Evolutionary conservation across 306 rosid genomes (phyloP).

Genomic region (Cucurbita maxima): DNA sequence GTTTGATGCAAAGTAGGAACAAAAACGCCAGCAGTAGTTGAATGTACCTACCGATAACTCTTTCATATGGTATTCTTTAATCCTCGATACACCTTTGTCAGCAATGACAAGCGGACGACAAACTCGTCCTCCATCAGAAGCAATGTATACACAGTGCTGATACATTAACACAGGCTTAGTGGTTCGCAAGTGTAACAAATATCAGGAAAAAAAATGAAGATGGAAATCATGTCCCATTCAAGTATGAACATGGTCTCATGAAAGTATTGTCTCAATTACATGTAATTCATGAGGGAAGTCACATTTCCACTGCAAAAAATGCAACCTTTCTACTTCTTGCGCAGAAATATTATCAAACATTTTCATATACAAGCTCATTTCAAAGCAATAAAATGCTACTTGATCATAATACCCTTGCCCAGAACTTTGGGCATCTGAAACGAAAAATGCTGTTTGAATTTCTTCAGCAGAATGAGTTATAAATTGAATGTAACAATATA

Average conservation of each 20-base stretch:
- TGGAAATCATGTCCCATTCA: neutral
- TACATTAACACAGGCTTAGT: constrained; percentile 12
- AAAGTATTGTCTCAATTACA: neutral
- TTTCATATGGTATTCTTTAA: constrained; percentile 82
- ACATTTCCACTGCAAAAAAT: neutral
- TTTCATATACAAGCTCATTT: neutral
- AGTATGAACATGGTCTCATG: neutral
- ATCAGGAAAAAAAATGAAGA: neutral
- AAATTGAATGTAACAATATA: neutral
- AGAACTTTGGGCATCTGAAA: neutral
- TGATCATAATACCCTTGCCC: neutral
- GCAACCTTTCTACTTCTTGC: neutral
- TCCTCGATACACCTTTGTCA: constrained; percentile 73
- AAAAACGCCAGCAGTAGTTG: neutral
- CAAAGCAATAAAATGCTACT: neutral
- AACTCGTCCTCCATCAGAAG: constrained; percentile 98
- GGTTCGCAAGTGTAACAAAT: neutral
- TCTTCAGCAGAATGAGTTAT: neutral
- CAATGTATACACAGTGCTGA: constrained; percentile 71
- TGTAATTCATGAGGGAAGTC: neutral
- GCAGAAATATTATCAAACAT: neutral
- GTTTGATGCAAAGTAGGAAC: neutral
- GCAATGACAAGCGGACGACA: constrained; percentile 94
- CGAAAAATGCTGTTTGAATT: neutral
- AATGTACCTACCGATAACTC: constrained; percentile 52